Evolutionary conservation across 2,329 filamentous ascomycete species (phyloP).

Genomic region (Diaporthe amygdali): DNA sequence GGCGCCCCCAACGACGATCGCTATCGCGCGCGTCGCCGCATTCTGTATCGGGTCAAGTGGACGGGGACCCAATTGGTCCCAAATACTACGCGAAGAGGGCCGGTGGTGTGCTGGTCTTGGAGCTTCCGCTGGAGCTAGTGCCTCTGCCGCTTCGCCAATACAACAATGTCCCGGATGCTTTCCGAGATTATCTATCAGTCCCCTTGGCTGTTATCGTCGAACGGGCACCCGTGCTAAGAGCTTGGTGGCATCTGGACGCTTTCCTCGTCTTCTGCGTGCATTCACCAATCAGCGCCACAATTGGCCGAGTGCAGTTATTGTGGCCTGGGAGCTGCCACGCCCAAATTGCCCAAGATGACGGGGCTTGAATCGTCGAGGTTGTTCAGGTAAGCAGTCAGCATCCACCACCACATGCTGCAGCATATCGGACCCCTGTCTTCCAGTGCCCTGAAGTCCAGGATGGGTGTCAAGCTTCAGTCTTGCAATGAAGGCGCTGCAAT

Average conservation of each 20-base stretch:
- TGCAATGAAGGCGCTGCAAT: background rate
- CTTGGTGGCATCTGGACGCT: background rate
- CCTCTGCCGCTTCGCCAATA: constrained; percentile 5
- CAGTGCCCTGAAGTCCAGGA: background rate
- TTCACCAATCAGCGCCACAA: background rate
- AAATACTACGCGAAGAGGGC: background rate
- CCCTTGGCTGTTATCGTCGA: background rate
- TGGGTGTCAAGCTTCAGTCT: background rate
- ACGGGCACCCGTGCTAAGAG: background rate
- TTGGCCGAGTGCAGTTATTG: background rate
- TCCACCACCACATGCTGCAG: background rate
- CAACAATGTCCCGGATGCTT: constrained; percentile 5
- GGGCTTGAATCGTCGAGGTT: background rate
- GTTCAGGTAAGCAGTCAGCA: background rate
- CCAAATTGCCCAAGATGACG: background rate
- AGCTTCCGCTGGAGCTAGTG: background rate
- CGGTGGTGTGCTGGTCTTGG: background rate
- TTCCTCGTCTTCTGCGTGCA: background rate
- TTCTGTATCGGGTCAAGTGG: constrained; percentile 6
- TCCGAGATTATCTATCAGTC: constrained; percentile 1
- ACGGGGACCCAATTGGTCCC: background rate
- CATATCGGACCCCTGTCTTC: background rate
- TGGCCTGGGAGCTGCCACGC: background rate
- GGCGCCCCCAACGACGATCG: background rate
- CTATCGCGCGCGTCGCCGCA: background rate